A percentile compares a stretch with the other conserved stretches of the same genome.
Evolutionary conservation across 495 filamentous ascomycete genomes (phyloP).

Genomic region (Penicillium pulvis): DNA sequence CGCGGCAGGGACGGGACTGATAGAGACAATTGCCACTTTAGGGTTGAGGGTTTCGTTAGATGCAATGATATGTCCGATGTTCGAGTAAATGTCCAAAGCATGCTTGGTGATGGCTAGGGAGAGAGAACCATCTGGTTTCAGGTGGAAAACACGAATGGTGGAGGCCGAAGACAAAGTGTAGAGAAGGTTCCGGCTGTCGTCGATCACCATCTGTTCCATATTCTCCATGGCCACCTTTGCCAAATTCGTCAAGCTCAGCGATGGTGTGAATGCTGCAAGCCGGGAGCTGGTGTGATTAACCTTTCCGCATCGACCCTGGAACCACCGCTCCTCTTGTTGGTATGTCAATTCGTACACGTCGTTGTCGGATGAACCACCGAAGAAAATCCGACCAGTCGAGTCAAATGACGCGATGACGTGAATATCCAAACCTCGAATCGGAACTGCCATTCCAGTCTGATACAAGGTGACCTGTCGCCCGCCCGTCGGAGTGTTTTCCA

Average conservation of each 20-base stretch:
- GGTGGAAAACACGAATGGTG: constrained; percentile 83
- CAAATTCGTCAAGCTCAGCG: constrained; percentile 48
- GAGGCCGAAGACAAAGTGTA: constrained; percentile 88
- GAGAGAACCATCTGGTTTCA: constrained; percentile 58
- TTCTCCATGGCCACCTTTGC: constrained; percentile 55
- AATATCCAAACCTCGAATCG: constrained; percentile 71
- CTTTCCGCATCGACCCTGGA: constrained; percentile 75
- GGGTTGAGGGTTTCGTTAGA: constrained; percentile 66
- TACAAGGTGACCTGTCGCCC: constrained; percentile 72
- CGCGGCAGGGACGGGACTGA: constrained; percentile 76
- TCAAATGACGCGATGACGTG: constrained; percentile 74
- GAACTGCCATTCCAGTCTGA: constrained; percentile 77
- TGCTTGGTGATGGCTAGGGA: constrained; percentile 58
- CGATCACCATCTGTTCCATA: constrained; percentile 75
- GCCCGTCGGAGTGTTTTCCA: constrained; percentile 60
- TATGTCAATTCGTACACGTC: constrained; percentile 94
- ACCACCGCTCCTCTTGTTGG: constrained; percentile 97
- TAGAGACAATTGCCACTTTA: constrained; percentile 71
- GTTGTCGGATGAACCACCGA: constrained; percentile 74
- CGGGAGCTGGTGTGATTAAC: constrained; percentile 84
- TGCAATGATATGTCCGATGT: constrained; percentile 79
- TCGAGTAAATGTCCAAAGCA: constrained; percentile 55
- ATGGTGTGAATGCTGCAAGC: constrained; percentile 68
- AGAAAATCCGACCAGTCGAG: constrained; percentile 86
- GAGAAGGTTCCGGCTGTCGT: constrained; percentile 83